Evolutionary conservation across 2,329 filamentous ascomycete genomes (phyloP).

Genomic region (Ophiostoma perfectum): DNA sequence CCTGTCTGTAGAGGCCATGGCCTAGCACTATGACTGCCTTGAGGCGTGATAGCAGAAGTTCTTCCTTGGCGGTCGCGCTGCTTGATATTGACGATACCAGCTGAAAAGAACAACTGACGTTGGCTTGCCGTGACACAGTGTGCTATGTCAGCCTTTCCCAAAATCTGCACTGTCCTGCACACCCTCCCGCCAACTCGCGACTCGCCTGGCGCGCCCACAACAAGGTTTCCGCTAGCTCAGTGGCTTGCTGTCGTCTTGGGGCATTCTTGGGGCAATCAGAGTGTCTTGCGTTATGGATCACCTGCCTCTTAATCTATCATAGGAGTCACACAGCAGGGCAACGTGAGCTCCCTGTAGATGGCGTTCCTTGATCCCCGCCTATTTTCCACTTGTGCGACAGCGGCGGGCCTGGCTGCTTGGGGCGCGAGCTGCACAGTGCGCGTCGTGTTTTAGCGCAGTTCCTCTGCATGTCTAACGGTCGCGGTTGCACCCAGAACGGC

Average conservation of each 20-base stretch:
- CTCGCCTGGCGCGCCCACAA: not conserved
- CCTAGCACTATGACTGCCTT: not conserved
- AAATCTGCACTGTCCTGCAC: not conserved
- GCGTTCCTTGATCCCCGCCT: slow-evolving; percentile 1
- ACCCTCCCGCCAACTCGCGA: not conserved
- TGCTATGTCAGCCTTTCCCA: not conserved
- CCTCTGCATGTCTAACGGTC: not conserved
- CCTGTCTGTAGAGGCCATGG: slow-evolving; percentile 10
- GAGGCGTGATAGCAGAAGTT: not conserved
- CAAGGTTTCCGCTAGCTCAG: not conserved
- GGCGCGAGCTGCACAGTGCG: slow-evolving; percentile 6
- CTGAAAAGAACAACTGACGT: slow-evolving; percentile 3
- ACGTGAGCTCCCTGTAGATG: not conserved
- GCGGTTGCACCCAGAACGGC: not conserved
- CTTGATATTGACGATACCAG: not conserved
- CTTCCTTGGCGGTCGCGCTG: not conserved
- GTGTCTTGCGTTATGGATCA: slow-evolving; percentile 9
- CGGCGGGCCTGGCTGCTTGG: not conserved
- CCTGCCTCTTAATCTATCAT: not conserved
- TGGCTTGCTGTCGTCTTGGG: not conserved
- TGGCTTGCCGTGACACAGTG: not conserved
- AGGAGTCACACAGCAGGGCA: not conserved
- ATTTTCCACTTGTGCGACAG: slow-evolving; percentile 8
- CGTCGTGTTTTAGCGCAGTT: not conserved
- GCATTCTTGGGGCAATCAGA: slow-evolving; percentile 7